Evolutionary conservation across 108 stramenopile genomes (phyloP), one percentile per base, ranked within the genome.

Genomic region (Skeletonema tropicum): DNA sequence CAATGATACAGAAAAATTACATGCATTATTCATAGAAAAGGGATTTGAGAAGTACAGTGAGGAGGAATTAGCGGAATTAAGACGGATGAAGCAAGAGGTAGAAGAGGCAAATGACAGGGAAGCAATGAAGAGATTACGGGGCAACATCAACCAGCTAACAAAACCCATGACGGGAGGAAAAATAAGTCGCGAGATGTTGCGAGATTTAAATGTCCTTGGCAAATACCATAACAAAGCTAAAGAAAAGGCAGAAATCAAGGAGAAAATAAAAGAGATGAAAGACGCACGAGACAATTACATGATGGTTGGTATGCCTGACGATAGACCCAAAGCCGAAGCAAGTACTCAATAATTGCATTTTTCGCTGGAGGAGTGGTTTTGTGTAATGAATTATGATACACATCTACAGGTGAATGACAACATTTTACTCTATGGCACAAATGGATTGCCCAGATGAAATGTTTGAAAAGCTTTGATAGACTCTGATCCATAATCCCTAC

Each of bases 11-110:
- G 75, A 77, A 23, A 72, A 76, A 57, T 55, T 82, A 46, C 80
- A 82, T 62, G 41, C 58, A 23, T 41, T 82, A 12, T 77, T 82
- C 21, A 19, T 29, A 31, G 59, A 59, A 41, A 77, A 77, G 49
- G 80, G 80, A 2, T 82, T 82, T 59, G 39, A 26, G 33, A 82
- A 82, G 57, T 77, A 73, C n/a, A 62, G 65, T 19, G 58, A 60
- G 35, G 76, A 66, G 32, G 79, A 80, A 30, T 3, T 74, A 7
- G 61, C 15, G 10, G 71, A 39, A 5, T 38, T 45, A 9, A 60
- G 76, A 60, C 12, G 60, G 36, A 49, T 9, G 33, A 35, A 42
- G 23, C 49, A 65, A 49, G 61, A 72, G 35, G 57, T 39, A 26
- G 58, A 26, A 32, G 17, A n/a, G 1, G 38, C 68, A 32, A 35